Conservation (phyloP, 495 filamentous ascomycete genomes). For the Tuber brumale region DNA sequence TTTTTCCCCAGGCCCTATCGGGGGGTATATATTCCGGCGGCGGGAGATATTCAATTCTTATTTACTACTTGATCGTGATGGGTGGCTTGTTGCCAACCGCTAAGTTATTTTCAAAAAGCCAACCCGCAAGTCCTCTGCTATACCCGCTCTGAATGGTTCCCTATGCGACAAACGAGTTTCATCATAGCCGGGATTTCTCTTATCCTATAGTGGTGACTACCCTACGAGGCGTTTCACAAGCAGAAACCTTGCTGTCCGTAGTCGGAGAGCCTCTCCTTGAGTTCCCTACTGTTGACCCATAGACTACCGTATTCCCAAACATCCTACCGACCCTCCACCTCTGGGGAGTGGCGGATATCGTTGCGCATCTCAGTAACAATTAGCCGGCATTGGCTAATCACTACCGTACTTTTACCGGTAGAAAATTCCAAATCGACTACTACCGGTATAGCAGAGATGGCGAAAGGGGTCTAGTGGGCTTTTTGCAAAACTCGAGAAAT, state of each 20-base stretch:
- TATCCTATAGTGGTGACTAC: neutral
- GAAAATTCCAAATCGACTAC: neutral
- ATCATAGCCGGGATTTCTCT: neutral
- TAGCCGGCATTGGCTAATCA: neutral
- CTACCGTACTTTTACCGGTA: neutral
- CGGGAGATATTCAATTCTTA: neutral
- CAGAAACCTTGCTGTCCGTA: neutral
- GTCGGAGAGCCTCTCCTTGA: neutral
- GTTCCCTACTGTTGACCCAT: neutral
- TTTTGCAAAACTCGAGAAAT: neutral
- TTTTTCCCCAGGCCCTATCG: neutral
- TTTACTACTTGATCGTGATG: neutral
- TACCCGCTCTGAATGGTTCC: neutral
- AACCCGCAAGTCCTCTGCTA: neutral
- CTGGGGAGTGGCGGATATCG: neutral
- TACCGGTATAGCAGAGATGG: neutral
- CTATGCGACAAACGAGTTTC: neutral
- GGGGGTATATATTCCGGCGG: neutral
- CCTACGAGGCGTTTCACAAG: neutral
- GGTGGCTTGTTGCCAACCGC: neutral
- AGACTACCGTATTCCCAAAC: neutral
- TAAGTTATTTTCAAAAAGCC: neutral
- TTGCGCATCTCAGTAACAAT: neutral
- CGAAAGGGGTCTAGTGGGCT: neutral
- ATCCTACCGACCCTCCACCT: neutral